Evolutionary conservation across 768 basidiomycete genomes (phyloP), one percentile per base, ranked within the genome.

Genomic region (Fomitopsis pulvina): DNA sequence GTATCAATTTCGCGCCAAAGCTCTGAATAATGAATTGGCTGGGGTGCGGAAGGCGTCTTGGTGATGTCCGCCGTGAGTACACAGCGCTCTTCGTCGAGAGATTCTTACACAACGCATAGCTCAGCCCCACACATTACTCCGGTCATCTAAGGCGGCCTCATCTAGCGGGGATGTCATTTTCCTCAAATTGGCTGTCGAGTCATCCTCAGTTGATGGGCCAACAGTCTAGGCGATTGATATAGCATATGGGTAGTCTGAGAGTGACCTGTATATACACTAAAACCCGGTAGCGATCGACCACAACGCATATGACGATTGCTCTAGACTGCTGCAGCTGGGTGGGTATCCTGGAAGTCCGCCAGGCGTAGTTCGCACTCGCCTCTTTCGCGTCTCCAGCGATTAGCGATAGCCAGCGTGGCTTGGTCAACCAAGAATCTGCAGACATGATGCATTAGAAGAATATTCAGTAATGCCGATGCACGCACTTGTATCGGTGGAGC

Each of bases 41-140:
- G 94, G 94, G 4, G 91, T 97, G 24, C 74, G 77, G 40, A 93
- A 95, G 61, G 91, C 93, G 7, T 88, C 85, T n/a, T 97, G 94
- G 93, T 96, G 65, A 59, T 29, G n/a, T n/a, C n/a, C 32, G 9
- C 32, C 32, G 32, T 34, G 32, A n/a, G n/a, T 34, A 34, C 32
- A 34, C n/a, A n/a, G n/a, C n/a, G n/a, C n/a, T n/a, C n/a, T n/a
- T n/a, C n/a, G n/a, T n/a, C n/a, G n/a, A n/a, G n/a, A n/a, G n/a
- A 34, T 34, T 34, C 32, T 34, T 9, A n/a, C n/a, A 34, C 32
- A n/a, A 34, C 32, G 32, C 9, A n/a, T n/a, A n/a, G n/a, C n/a
- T n/a, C n/a, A n/a, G n/a, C n/a, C n/a, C n/a, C n/a, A n/a, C n/a
- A n/a, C n/a, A n/a, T n/a, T n/a, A n/a, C n/a, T n/a, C n/a, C n/a